Evolutionary conservation across 2,329 filamentous ascomycete genomes (phyloP).

Genomic region (Diaporthe destruens): DNA sequence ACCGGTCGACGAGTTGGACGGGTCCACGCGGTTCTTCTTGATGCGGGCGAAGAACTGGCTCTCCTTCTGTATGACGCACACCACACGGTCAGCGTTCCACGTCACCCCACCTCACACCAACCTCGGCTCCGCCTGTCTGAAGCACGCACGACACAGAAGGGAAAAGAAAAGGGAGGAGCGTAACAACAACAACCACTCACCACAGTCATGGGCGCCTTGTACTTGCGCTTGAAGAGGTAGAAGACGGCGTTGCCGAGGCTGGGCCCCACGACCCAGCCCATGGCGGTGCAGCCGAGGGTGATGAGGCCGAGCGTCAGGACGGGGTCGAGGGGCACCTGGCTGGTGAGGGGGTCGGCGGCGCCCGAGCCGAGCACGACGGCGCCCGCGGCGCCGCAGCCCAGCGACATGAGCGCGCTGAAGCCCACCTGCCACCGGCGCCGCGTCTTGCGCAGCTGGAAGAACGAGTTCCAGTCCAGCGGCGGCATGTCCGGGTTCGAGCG

Average conservation of each 20-base stretch:
- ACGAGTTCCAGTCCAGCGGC: constrained; percentile 87
- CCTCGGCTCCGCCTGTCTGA: neutral
- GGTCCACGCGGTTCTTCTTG: constrained; percentile 92
- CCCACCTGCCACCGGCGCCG: constrained; percentile 86
- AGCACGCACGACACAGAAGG: too few relatives aligned
- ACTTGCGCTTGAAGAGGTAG: constrained; percentile 78
- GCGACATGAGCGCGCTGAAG: constrained; percentile 77
- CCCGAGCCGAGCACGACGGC: constrained; percentile 76
- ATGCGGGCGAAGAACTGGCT: constrained; percentile 92
- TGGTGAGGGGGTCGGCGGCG: constrained; percentile 78
- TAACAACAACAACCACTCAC: constrained; percentile 57
- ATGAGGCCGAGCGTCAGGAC: constrained; percentile 86
- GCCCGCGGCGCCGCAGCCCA: constrained; percentile 72
- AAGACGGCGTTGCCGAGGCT: constrained; percentile 85
- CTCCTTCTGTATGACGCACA: constrained; percentile 75
- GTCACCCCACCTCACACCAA: too few relatives aligned
- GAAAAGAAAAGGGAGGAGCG: too few relatives aligned
- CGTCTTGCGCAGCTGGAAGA: constrained; percentile 89
- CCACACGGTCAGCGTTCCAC: constrained; percentile 26
- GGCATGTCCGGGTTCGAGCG: constrained; percentile 49
- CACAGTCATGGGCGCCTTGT: constrained; percentile 77
- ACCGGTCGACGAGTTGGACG: constrained; percentile 85
- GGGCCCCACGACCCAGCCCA: constrained; percentile 89
- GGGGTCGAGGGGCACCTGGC: constrained; percentile 86
- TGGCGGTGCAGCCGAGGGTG: constrained; percentile 62